These are phyloP conservation scores for Talaromyces sp. DNA, from an alignment of 2,329 filamentous ascomycete species.

Conservation along the genomic window DNA sequence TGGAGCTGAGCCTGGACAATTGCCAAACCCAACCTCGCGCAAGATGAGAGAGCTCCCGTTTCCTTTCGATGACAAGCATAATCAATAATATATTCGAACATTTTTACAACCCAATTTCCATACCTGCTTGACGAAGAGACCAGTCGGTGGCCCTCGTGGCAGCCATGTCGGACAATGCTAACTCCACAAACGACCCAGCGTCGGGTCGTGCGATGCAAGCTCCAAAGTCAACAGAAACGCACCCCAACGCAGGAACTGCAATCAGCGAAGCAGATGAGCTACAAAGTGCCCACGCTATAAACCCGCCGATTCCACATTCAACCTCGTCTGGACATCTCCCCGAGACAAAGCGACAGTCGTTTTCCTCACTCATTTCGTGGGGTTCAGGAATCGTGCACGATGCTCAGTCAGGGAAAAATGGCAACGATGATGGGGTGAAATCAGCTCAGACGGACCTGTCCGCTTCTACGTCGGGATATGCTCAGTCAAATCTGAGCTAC, in stretches of 20 bases:
- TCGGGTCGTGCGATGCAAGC: background rate
- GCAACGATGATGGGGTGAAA: conserved; percentile 10
- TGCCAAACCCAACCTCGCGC: conserved; percentile 4
- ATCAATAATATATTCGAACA: background rate
- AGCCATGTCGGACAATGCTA: conserved; percentile 11
- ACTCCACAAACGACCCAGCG: background rate
- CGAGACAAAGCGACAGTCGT: conserved; percentile 63
- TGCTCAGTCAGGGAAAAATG: conserved; percentile 10
- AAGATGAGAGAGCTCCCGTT: background rate
- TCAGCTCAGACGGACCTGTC: conserved; percentile 7
- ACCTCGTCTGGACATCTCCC: background rate
- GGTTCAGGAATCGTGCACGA: conserved; percentile 19
- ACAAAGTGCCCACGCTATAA: background rate
- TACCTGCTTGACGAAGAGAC: background rate
- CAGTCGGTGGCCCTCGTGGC: background rate
- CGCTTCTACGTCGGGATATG: conserved; percentile 15
- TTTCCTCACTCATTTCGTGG: conserved; percentile 66
- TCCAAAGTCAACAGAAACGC: background rate
- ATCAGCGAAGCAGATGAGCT: conserved; percentile 11
- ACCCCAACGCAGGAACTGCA: background rate
- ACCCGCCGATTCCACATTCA: background rate
- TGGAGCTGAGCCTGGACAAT: background rate
- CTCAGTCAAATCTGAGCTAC: conserved; percentile 9
- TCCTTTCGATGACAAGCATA: background rate
- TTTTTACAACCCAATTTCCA: background rate